Percentiles rank a stretch among this genome's conserved stretches.
These are phyloP conservation scores for Withania somnifera DNA, from an alignment of 305 asterid species.

Conservation along the genomic window DNA sequence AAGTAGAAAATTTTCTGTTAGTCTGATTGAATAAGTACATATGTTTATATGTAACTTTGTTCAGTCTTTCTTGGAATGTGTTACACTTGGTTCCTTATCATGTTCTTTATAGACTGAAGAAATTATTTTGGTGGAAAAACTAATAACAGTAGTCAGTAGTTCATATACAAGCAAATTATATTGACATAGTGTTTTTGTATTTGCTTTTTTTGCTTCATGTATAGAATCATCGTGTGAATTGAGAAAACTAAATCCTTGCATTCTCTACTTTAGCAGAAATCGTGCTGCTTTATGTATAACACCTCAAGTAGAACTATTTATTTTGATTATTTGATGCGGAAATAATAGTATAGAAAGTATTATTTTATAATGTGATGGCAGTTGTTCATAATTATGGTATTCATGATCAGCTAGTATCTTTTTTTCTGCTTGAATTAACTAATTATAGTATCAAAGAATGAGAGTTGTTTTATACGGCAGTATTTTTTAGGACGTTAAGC, in stretches of 20 bases:
- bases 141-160: background rate
- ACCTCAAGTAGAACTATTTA: background rate
- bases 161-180: background rate
- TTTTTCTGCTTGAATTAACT: background rate
- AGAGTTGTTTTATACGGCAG: background rate
- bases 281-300: background rate
- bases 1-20: background rate
- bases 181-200: background rate
- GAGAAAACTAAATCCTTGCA: background rate
- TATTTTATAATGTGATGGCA: background rate
- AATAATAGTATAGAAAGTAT: background rate
- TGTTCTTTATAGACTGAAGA: background rate
- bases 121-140: background rate
- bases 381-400: background rate
- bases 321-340: background rate
- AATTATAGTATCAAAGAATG: background rate
- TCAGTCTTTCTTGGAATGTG: background rate
- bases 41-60: background rate
- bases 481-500: no score
- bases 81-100: background rate
- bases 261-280: background rate
- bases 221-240: background rate
- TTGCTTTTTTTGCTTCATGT: background rate
- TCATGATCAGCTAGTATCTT: background rate
- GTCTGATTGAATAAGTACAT: background rate